Base-by-base conservation (phyloP, 2,329 filamentous ascomycete species). In the Fusarium nisikadoi region DNA sequence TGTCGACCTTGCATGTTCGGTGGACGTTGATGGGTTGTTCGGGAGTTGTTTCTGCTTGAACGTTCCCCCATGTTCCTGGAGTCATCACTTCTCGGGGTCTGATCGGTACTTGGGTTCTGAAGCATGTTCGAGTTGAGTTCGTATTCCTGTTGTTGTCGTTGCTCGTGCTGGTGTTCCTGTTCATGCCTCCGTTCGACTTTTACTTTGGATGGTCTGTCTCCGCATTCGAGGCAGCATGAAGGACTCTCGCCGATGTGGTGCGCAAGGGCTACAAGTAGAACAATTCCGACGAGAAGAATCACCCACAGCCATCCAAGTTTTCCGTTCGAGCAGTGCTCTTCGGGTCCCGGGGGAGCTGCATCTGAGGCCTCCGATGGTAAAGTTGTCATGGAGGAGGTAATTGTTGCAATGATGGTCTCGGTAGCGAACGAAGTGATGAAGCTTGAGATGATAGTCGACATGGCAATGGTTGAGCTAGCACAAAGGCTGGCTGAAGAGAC, bases 121-220 rank as follows among this genome's bases (percentile, higher is more conserved):
- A 3, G 5, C 1, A 9, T 13, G 16, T 33, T 33, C 3, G 4
- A 0, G 2, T 10, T 4, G 8, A 7, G n/a, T 49, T 33, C 29
- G 6, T 25, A 23, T 20, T 35, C n/a, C n/a, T 49, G 20, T 20
- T 49, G 29, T 23, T 49, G 20, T 29, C 8, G 29, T 19, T 49
- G 19, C 20, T 49, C 29, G 5, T 19, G n/a, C 33, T 2, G 16
- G 2, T 19, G 29, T 14, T 33, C 46, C 17, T 35, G 17, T 50
- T 50, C 31, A 19, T 8, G n/a, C 4, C 8, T 35, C 29, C 14
- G 29, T 35, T 20, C 17, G 4, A 4, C 3, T 5, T 31, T 14
- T 50, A 10, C 3, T 35, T 20, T 35, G 9, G 17, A 2, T 20
- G 2, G 8, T 50, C 3, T 11, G 0, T 10, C 12, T 35, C 29